These are phyloP conservation scores for Candolleomyces eurysporus DNA, from an alignment of 768 basidiomycete genomes.

Conservation along the genomic window DNA sequence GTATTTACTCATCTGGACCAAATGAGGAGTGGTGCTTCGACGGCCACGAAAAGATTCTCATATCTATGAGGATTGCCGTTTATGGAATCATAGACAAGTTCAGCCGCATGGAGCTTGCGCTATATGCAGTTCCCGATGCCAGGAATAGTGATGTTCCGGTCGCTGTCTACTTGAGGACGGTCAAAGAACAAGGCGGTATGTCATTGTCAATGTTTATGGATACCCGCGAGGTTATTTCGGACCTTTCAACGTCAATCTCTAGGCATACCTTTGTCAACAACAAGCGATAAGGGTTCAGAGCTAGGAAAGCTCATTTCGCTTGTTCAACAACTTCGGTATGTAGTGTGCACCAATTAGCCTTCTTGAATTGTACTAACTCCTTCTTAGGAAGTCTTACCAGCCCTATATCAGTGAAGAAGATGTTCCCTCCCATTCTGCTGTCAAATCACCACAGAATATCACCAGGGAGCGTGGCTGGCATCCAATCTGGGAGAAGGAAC, in stretches of 20 bases:
- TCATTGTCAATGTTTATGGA: neutral
- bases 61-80: constrained; percentile 22
- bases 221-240: neutral
- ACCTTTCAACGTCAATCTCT: neutral
- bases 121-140: constrained; percentile 20
- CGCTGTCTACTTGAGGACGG: constrained; percentile 13
- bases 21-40: constrained; percentile 31
- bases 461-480: constrained; percentile 25
- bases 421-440: constrained; percentile 20
- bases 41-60: constrained; percentile 26
- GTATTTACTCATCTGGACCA: constrained; percentile 23
- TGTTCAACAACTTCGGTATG: constrained; percentile 16
- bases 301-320: constrained; percentile 18
- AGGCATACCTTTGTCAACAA: constrained; percentile 22
- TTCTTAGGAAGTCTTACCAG: constrained; percentile 16
- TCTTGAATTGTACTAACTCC: no score
- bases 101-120: constrained; percentile 17
- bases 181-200: constrained; percentile 15
- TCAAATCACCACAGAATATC: constrained; percentile 26
- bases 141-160: constrained; percentile 15
- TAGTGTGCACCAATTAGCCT: no score
- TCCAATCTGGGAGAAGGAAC: constrained; percentile 24
- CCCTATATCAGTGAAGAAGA: constrained; percentile 16
- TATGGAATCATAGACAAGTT: constrained; percentile 25
- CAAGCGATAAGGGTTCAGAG: constrained; percentile 22